Conservation (phyloP, 2,329 filamentous ascomycete genomes). For the Fusarium albidum region DNA sequence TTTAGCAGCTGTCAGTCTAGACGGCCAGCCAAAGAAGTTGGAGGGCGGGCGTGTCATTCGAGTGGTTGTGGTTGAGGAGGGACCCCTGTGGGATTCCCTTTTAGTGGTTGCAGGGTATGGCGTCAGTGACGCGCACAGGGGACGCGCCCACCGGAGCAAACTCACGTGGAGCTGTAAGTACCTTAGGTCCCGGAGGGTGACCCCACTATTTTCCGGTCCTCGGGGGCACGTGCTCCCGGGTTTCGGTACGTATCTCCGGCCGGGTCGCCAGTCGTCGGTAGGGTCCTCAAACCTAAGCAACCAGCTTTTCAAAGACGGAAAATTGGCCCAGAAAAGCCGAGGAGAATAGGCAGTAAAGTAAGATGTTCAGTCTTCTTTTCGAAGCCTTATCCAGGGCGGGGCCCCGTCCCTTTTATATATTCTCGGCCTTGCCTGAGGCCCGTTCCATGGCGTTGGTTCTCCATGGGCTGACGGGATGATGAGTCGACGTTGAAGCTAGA, state of each 20-base stretch:
- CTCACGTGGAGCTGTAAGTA: conserved; percentile 1
- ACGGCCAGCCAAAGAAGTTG: conserved; percentile 17
- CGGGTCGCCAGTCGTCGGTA: conserved; percentile 11
- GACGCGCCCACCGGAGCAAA: conserved; percentile 2
- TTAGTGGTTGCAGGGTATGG: conserved; percentile 28
- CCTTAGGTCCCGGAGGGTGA: conserved; percentile 11
- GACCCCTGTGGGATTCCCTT: conserved; percentile 17
- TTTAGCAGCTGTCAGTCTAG: conserved; percentile 5
- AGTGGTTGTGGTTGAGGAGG: conserved; percentile 33
- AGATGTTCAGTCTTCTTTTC: conserved; percentile 28
- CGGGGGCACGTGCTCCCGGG: conserved; percentile 19
- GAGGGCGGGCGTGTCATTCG: conserved; percentile 33
- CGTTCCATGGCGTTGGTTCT: conserved; percentile 7
- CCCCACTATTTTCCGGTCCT: conserved; percentile 22
- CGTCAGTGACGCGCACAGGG: conserved; percentile 25
- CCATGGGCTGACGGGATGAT: conserved; percentile 1
- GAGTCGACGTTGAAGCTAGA: background rate
- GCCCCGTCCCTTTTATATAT: conserved; percentile 41
- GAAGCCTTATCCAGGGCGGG: conserved; percentile 23
- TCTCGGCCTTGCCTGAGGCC: conserved; percentile 33
- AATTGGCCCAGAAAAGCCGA: conserved; percentile 26
- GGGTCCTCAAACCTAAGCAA: conserved; percentile 36
- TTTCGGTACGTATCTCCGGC: conserved; percentile 29
- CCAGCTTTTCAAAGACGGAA: conserved; percentile 30
- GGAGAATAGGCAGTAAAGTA: conserved; percentile 12